Conservation (phyloP, 331 rosid genomes). For the Cydonia oblonga region DNA sequence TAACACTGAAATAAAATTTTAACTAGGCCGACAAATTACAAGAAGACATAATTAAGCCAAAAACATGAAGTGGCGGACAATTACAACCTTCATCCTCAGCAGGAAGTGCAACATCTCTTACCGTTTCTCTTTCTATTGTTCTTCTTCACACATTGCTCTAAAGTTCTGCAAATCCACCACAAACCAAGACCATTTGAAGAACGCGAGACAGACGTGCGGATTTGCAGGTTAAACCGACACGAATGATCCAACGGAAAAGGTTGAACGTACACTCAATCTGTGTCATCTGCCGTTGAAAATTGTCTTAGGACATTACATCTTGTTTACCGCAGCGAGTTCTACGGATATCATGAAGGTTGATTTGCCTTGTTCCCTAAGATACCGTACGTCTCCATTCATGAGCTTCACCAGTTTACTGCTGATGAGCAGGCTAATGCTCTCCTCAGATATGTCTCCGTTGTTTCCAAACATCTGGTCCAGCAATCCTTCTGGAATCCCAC, state of each 20-base stretch:
- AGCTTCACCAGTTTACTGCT: conserved; percentile 75
- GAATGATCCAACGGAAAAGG: not conserved
- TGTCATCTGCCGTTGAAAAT: conserved; percentile 11
- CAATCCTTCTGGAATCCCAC: conserved; percentile 67
- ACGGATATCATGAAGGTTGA: conserved; percentile 60
- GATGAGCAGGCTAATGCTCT: conserved; percentile 64
- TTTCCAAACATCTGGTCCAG: conserved; percentile 82
- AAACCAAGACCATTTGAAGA: not conserved
- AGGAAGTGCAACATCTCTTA: not conserved
- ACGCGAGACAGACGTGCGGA: not conserved
- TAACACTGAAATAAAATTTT: too few relatives aligned
- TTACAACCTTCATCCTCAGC: not conserved
- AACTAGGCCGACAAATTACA: too few relatives aligned
- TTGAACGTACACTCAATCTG: too few relatives aligned
- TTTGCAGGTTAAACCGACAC: conserved; percentile 19
- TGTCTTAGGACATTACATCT: conserved; percentile 9
- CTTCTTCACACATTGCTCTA: not conserved
- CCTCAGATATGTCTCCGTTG: conserved; percentile 49
- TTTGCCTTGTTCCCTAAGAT: conserved; percentile 74
- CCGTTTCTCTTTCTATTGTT: not conserved
- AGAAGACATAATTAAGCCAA: too few relatives aligned
- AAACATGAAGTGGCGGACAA: not conserved
- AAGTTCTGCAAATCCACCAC: not conserved
- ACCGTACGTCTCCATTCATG: conserved; percentile 87
- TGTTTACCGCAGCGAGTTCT: conserved; percentile 71